A percentile compares a stretch with the other conserved stretches of the same genome.
These are phyloP conservation scores for Trametopsis cervina DNA, from an alignment of 768 basidiomycete species.

Conservation along the genomic window DNA sequence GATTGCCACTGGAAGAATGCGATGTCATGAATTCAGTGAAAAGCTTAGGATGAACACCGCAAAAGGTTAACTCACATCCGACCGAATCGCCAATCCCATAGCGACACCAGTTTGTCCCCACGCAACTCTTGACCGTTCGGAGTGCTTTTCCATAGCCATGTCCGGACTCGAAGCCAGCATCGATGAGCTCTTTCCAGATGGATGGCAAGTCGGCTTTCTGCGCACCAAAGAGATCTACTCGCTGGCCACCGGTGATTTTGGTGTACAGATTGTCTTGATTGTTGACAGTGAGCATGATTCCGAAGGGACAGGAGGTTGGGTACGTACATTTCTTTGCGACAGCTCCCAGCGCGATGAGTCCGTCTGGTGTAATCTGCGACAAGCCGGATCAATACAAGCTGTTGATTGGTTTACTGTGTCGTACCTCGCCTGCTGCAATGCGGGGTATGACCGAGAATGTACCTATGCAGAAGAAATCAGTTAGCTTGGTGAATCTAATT, in stretches of 20 bases:
- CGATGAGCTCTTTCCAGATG: constrained; percentile 58
- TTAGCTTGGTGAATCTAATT: too few species aligned
- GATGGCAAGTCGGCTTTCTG: constrained; percentile 60
- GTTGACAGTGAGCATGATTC: not conserved
- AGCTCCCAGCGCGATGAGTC: constrained; percentile 54
- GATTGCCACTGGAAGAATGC: constrained; percentile 44
- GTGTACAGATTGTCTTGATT: constrained; percentile 49
- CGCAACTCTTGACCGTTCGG: constrained; percentile 73
- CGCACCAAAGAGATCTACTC: constrained; percentile 69
- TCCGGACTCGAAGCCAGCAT: constrained; percentile 68
- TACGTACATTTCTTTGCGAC: constrained; percentile 56
- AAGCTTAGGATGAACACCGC: too few species aligned
- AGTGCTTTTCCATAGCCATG: constrained; percentile 61
- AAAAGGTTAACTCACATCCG: constrained; percentile 36
- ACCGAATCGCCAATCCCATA: constrained; percentile 74
- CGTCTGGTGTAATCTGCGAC: constrained; percentile 48
- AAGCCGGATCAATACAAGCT: not conserved
- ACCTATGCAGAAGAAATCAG: too few species aligned
- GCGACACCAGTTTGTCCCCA: constrained; percentile 66
- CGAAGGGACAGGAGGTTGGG: too few species aligned
- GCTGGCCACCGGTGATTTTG: constrained; percentile 48
- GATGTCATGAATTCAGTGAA: not conserved
- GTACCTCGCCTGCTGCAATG: constrained; percentile 61
- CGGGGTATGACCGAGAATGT: constrained; percentile 71
- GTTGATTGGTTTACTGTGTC: not conserved